phyloP scores from a whole-genome alignment of 495 filamentous ascomycete species.

The Clohesyomyces aquaticus region DNA sequence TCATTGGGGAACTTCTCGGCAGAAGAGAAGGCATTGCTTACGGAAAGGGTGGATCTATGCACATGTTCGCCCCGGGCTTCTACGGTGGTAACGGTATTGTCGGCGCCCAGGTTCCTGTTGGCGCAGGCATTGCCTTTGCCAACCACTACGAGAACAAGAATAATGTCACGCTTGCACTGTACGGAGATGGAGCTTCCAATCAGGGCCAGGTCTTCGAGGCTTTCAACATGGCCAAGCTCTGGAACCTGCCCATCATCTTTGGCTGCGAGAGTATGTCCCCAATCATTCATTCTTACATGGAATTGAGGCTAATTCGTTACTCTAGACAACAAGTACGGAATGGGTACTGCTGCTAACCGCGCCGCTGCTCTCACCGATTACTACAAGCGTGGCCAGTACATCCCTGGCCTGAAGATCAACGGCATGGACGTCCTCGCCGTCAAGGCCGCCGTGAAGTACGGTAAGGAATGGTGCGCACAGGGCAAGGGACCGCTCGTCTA shows the following conservation, averaged over 20 bases:
- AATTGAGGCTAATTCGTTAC: conserved; percentile 22
- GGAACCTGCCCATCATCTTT: conserved; percentile 93
- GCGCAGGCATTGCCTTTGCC: conserved; percentile 94
- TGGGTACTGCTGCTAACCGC: conserved; percentile 95
- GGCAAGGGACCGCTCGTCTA: conserved; percentile 92
- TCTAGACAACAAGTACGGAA: conserved; percentile 99
- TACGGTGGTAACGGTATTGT: conserved; percentile 99
- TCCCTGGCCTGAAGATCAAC: conserved; percentile 98
- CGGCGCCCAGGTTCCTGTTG: conserved; percentile 96
- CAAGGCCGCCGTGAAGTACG: conserved; percentile 92
- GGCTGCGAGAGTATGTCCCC: conserved; percentile 84
- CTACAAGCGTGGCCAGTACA: conserved; percentile 99
- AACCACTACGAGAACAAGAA: conserved; percentile 88
- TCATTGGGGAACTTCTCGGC: conserved; percentile 95
- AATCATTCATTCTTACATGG: no score
- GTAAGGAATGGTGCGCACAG: conserved; percentile 76
- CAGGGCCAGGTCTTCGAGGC: conserved; percentile 99
- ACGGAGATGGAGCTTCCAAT: conserved; percentile 97
- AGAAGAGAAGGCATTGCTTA: conserved; percentile 95
- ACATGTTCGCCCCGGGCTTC: conserved; percentile 99
- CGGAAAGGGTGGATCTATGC: conserved; percentile 99
- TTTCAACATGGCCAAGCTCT: conserved; percentile 99
- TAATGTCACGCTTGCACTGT: conserved; percentile 85
- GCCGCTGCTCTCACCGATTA: conserved; percentile 96
- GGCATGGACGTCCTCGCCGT: conserved; percentile 99